A percentile compares a stretch with the other conserved stretches of the same genome.
Conservation (phyloP, 2,329 filamentous ascomycete species). For the Pseudogymnoascus pannorum region DNA sequence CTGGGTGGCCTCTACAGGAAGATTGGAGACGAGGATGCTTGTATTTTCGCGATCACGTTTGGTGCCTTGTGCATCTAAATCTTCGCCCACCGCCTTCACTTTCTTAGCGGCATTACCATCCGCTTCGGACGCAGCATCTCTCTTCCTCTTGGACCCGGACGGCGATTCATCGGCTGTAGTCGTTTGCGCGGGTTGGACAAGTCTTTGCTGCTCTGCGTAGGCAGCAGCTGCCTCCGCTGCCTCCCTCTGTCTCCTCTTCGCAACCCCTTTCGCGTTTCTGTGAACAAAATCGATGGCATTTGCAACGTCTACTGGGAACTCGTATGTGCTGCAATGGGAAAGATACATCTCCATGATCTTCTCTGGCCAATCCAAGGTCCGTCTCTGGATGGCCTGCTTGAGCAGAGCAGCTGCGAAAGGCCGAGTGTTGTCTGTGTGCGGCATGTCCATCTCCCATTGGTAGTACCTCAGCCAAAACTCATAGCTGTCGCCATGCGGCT, state of each 20-base stretch:
- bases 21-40: constrained; percentile 70
- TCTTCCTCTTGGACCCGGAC: constrained; percentile 62
- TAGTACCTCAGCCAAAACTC: constrained; percentile 95
- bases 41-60: constrained; percentile 89
- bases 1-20: constrained; percentile 63
- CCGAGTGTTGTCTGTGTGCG: constrained; percentile 34
- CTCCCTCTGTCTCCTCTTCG: constrained; percentile 58
- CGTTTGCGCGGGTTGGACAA: constrained; percentile 27
- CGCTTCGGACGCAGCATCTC: constrained; percentile 48
- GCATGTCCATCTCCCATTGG: constrained; percentile 67
- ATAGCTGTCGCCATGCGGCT: constrained; percentile 67
- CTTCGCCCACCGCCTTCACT: constrained; percentile 36
- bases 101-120: constrained; percentile 59
- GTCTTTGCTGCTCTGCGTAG: constrained; percentile 34
- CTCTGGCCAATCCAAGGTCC: constrained; percentile 68
- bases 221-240: constrained; percentile 51
- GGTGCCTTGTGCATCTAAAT: constrained; percentile 33
- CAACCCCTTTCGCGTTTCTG: constrained; percentile 56
- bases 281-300: constrained; percentile 66
- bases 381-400: constrained; percentile 56
- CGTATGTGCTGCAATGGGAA: constrained; percentile 83
- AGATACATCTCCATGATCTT: constrained; percentile 66
- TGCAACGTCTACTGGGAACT: constrained; percentile 68
- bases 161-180: constrained; percentile 31
- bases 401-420: constrained; percentile 69